Evolutionary conservation across 495 filamentous ascomycete genomes (phyloP).

Genomic region (Xylaria nigripes): DNA sequence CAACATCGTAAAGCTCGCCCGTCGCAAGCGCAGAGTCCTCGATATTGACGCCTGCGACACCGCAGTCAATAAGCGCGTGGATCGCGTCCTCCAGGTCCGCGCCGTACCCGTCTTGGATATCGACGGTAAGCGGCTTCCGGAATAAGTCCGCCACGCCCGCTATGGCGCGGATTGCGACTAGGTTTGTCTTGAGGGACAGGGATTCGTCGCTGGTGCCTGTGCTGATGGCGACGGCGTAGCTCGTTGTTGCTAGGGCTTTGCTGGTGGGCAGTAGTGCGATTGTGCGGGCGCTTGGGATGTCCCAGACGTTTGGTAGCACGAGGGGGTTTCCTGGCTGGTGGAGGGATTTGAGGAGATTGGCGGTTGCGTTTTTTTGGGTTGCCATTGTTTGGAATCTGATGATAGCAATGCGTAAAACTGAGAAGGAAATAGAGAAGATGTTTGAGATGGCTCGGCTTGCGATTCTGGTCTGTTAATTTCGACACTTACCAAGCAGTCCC

Average conservation of each 20-base stretch:
- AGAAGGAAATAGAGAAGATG: too few relatives aligned
- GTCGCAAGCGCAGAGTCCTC: slow-evolving; percentile 38
- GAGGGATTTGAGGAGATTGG: slow-evolving; percentile 33
- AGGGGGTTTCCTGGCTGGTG: slow-evolving; percentile 37
- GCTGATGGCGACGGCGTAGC: slow-evolving; percentile 40
- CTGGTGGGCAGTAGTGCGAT: slow-evolving; percentile 34
- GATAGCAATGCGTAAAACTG: too few relatives aligned
- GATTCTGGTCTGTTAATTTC: too few relatives aligned
- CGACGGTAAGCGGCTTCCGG: slow-evolving; percentile 39
- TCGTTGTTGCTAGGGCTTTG: slow-evolving; percentile 46
- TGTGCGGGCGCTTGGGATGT: slow-evolving; percentile 36
- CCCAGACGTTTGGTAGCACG: slow-evolving; percentile 46
- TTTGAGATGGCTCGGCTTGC: too few relatives aligned
- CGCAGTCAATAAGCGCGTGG: slow-evolving; percentile 30
- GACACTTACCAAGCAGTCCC: too few relatives aligned
- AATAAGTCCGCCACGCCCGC: slow-evolving; percentile 21
- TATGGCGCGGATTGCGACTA: slow-evolving; percentile 24
- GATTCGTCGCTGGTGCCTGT: slow-evolving; percentile 35
- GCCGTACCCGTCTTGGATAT: slow-evolving; percentile 48
- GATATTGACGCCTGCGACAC: slow-evolving; percentile 44
- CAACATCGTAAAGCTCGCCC: slow-evolving; percentile 24
- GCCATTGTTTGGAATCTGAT: background rate
- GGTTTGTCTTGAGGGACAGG: slow-evolving; percentile 32
- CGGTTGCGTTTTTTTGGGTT: slow-evolving; percentile 8
- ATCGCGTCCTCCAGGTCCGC: slow-evolving; percentile 33